Conservation (phyloP, 2,329 filamentous ascomycete species). For the Verticillium nubilum region DNA sequence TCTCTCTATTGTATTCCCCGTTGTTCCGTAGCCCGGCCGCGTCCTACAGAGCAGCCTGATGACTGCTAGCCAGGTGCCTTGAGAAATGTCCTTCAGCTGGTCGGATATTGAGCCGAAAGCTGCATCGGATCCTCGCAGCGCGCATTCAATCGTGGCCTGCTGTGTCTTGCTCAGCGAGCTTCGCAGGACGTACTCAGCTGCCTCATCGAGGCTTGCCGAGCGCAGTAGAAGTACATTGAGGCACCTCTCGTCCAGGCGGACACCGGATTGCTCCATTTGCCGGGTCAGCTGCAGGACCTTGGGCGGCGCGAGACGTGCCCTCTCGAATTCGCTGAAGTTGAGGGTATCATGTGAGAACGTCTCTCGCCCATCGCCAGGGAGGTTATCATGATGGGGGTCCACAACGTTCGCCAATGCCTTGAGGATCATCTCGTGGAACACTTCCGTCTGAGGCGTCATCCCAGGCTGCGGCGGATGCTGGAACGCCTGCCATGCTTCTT, state of each 20-base stretch:
- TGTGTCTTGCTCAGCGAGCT: slow-evolving; percentile 4
- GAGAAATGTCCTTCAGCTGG: neutral
- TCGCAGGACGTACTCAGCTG: slow-evolving; percentile 22
- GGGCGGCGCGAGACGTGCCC: slow-evolving; percentile 56
- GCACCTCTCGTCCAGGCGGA: slow-evolving; percentile 23
- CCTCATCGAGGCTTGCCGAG: slow-evolving; percentile 8
- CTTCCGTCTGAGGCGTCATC: slow-evolving; percentile 29
- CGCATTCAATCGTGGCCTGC: neutral
- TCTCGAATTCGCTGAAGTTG: slow-evolving; percentile 61
- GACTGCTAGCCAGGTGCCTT: slow-evolving; percentile 23
- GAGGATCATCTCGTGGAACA: slow-evolving; percentile 56
- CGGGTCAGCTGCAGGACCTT: slow-evolving; percentile 45
- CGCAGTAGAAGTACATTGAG: slow-evolving; percentile 8
- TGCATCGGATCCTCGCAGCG: neutral
- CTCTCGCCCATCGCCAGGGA: slow-evolving; percentile 16
- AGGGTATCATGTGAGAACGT: slow-evolving; percentile 29
- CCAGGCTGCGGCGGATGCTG: slow-evolving; percentile 27
- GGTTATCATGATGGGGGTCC: slow-evolving; percentile 11
- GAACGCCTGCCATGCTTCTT: slow-evolving; percentile 55
- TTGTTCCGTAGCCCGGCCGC: slow-evolving; percentile 5
- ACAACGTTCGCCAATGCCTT: slow-evolving; percentile 41
- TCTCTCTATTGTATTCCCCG: slow-evolving; percentile 2
- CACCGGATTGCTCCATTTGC: slow-evolving; percentile 45
- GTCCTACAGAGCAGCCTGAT: slow-evolving; percentile 5
- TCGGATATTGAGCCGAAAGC: neutral